Evolutionary conservation across 129 eudicot species (phyloP).

Genomic region (Erigeron canadensis): DNA sequence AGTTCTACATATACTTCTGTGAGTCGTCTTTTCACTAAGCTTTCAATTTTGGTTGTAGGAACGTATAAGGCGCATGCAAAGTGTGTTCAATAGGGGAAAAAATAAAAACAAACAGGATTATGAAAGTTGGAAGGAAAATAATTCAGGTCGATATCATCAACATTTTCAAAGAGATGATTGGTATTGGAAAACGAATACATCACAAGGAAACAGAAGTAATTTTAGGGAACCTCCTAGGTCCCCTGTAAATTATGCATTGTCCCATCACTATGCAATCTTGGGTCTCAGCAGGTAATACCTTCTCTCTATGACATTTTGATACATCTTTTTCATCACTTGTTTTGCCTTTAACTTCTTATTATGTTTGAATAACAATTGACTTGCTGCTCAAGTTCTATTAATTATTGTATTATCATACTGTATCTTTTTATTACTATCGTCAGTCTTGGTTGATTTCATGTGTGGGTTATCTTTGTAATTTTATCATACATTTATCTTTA

Average conservation of each 20-base stretch:
- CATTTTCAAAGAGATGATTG: slow-evolving; percentile 93
- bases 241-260: slow-evolving; percentile 51
- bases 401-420: no score
- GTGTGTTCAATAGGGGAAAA: slow-evolving; percentile 86
- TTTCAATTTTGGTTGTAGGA: slow-evolving; percentile 41
- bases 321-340: not conserved
- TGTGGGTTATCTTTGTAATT: no score
- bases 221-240: slow-evolving; percentile 58
- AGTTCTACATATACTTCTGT: no score
- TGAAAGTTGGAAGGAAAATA: slow-evolving; percentile 77
- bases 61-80: slow-evolving; percentile 90
- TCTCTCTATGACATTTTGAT: not conserved
- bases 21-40: not conserved
- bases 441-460: no score
- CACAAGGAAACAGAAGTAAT: slow-evolving; percentile 50
- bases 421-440: no score
- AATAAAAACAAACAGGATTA: slow-evolving; percentile 61
- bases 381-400: no score
- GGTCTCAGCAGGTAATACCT: slow-evolving; percentile 82
- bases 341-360: not conserved
- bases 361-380: not conserved
- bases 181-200: slow-evolving; percentile 80
- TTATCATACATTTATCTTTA: not conserved
- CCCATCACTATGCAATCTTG: slow-evolving; percentile 87
- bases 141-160: slow-evolving; percentile 68